A percentile compares a stretch with the other conserved stretches of the same genome.
phyloP scores from a whole-genome alignment of 495 filamentous ascomycete genomes.

The Antarctomyces pellizariae region DNA sequence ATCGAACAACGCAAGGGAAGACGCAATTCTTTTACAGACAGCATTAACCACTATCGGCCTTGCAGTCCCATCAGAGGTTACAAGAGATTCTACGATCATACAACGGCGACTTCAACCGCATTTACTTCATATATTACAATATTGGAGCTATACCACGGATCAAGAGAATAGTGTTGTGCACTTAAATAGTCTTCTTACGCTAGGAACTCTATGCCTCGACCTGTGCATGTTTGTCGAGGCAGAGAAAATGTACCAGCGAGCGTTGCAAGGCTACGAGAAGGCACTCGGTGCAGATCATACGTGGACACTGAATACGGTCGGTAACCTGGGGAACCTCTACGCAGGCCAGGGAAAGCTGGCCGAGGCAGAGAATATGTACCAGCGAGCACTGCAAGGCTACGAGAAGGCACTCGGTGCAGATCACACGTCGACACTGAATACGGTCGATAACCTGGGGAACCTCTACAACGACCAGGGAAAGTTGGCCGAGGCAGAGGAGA shows the following conservation, averaged over 20 bases:
- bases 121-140: conserved; percentile 1
- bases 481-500: conserved; percentile 13
- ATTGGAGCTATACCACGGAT: conserved; percentile 2
- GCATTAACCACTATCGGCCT: conserved; percentile 8
- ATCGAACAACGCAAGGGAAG: conserved; percentile 3
- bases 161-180: background rate
- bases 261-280: conserved; percentile 14
- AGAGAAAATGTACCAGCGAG: conserved; percentile 12
- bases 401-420: conserved; percentile 18
- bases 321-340: conserved; percentile 9
- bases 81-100: conserved; percentile 4
- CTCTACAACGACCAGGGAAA: conserved; percentile 12
- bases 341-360: conserved; percentile 6
- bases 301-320: conserved; percentile 11
- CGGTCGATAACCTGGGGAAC: conserved; percentile 16
- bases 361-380: conserved; percentile 9
- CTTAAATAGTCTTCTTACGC: conserved; percentile 7
- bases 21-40: conserved; percentile 4
- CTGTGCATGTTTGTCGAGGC: conserved; percentile 11
- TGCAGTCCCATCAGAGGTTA: conserved; percentile 3
- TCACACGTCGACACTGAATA: conserved; percentile 18
- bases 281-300: conserved; percentile 14
- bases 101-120: conserved; percentile 7
- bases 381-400: conserved; percentile 13
- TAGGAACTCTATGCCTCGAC: conserved; percentile 10